These are phyloP conservation scores for Trichaptum fuscoviolaceum DNA, from an alignment of 768 basidiomycete species.

Conservation along the genomic window DNA sequence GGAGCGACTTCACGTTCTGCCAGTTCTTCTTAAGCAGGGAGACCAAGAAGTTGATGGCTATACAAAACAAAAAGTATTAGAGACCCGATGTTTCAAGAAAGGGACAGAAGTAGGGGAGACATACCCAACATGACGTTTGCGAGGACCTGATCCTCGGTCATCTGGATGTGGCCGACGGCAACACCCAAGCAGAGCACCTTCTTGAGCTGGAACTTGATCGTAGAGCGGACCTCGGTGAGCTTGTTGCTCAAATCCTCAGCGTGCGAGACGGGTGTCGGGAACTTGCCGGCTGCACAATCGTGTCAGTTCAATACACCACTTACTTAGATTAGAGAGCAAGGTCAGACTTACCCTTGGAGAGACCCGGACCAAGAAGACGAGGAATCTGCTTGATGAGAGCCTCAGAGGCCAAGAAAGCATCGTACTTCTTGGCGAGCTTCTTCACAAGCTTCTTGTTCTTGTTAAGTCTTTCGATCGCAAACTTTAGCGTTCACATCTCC, in stretches of 20 bases:
- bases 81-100: background rate
- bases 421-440: conserved; percentile 99
- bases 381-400: conserved; percentile 99
- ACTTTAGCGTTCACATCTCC: background rate
- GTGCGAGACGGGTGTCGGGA: conserved; percentile 96
- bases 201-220: conserved; percentile 99
- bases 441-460: conserved; percentile 99
- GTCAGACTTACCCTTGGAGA: conserved; percentile 79
- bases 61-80: conserved; percentile 7
- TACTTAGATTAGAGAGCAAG: background rate
- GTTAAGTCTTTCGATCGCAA: conserved; percentile 65
- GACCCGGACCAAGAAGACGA: conserved; percentile 98
- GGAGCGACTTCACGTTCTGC: conserved; percentile 98
- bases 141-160: conserved; percentile 96
- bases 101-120: conserved; percentile 22
- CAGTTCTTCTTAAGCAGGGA: conserved; percentile 99
- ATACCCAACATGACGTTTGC: conserved; percentile 95
- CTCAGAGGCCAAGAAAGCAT: conserved; percentile 97
- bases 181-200: conserved; percentile 99
- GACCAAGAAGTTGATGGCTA: conserved; percentile 99
- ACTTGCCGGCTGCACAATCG: conserved; percentile 78
- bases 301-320: background rate
- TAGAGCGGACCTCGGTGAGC: conserved; percentile 92
- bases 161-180: conserved; percentile 95
- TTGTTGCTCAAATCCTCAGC: conserved; percentile 86